Evolutionary conservation across 2,329 filamentous ascomycete species (phyloP).

Genomic region (Alternaria solani): DNA sequence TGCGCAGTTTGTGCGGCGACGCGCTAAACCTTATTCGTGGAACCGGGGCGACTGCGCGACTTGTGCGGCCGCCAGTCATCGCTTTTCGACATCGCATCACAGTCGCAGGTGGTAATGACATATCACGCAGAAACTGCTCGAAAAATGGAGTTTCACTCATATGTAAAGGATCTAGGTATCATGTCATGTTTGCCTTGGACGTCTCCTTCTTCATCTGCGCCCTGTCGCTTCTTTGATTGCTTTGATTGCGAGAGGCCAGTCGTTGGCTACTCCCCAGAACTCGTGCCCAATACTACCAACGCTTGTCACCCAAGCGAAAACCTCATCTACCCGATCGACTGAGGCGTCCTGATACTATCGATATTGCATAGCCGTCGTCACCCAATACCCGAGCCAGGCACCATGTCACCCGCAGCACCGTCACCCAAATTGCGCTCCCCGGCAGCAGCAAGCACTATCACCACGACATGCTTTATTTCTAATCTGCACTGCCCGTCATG

Average conservation of each 20-base stretch:
- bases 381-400: background rate
- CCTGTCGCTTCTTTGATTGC: conserved; percentile 27
- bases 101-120: conserved; percentile 23
- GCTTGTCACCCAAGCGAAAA: conserved; percentile 23
- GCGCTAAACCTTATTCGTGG: conserved; percentile 14
- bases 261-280: conserved; percentile 27
- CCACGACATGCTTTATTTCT: conserved; percentile 70
- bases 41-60: conserved; percentile 26
- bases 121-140: conserved; percentile 11
- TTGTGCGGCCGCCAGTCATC: conserved; percentile 29
- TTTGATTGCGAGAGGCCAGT: conserved; percentile 32
- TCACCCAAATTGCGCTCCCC: conserved; percentile 22
- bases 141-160: background rate
- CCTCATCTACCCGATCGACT: conserved; percentile 7
- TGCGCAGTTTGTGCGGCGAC: conserved; percentile 30
- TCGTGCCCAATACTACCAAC: conserved; percentile 16
- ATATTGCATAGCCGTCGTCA: conserved; percentile 28
- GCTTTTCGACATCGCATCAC: conserved; percentile 5
- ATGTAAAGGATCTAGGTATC: conserved; percentile 1
- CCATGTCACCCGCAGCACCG: conserved; percentile 27
- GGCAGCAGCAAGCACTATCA: conserved; percentile 26
- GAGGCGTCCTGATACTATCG: conserved; percentile 11
- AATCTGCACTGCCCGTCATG: conserved; percentile 84
- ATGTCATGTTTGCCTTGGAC: conserved; percentile 1
- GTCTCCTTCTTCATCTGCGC: conserved; percentile 15